These are phyloP conservation scores for Lactarius evosmus DNA, from an alignment of 768 basidiomycete species.

Conservation along the genomic window DNA sequence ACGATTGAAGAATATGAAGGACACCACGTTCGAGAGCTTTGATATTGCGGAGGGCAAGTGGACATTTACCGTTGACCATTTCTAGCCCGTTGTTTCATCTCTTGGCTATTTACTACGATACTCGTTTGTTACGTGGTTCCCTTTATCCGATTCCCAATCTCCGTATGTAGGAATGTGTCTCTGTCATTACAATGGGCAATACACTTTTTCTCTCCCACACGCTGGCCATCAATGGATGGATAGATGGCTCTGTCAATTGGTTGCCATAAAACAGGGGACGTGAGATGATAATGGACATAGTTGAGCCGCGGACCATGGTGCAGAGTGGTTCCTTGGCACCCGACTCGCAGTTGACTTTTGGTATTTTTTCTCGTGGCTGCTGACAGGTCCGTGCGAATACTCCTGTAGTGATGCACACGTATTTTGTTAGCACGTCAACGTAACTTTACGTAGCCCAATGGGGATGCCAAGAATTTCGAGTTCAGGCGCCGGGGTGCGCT, in stretches of 20 bases:
- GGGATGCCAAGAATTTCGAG: neutral
- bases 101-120: neutral
- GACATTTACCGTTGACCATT: conserved; percentile 94
- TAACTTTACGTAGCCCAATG: neutral
- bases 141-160: conserved; percentile 9
- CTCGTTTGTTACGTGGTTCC: conserved; percentile 7
- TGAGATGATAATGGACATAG: no score
- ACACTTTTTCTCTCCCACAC: neutral
- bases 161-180: conserved; percentile 6
- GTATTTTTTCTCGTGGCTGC: neutral
- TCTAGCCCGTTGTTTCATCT: conserved; percentile 42
- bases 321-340: neutral
- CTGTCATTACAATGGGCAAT: conserved; percentile 7
- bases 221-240: neutral
- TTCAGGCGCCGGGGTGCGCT: neutral
- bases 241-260: neutral
- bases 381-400: neutral
- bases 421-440: no score
- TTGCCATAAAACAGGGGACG: neutral
- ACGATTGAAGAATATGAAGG: conserved; percentile 78
- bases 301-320: neutral
- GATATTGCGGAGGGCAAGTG: conserved; percentile 81
- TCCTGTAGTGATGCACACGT: neutral
- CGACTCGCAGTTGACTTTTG: neutral
- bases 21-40: conserved; percentile 81